Evolutionary conservation across 345 rosid species (phyloP).

Genomic region (Rhodamnia argentea): DNA sequence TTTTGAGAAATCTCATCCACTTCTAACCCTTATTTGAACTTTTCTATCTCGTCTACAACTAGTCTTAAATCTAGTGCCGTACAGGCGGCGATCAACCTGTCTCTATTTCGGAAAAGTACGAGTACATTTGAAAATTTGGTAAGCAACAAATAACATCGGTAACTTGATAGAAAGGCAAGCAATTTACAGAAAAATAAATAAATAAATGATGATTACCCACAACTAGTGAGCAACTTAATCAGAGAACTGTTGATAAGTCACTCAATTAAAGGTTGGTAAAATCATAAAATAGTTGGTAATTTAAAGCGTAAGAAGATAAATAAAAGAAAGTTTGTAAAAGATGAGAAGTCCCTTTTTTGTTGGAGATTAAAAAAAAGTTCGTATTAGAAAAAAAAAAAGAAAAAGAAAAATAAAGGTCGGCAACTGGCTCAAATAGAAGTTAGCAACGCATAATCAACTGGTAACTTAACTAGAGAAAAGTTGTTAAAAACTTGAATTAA

Average conservation of each 20-base stretch:
- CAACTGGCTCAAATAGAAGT: neutral
- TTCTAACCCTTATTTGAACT: too few species aligned
- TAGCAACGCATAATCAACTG: neutral
- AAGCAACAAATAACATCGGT: neutral
- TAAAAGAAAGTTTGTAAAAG: neutral
- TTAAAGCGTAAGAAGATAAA: neutral
- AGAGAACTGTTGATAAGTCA: neutral
- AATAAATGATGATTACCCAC: neutral
- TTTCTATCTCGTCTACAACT: too few species aligned
- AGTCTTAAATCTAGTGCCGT: too few species aligned
- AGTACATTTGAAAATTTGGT: neutral
- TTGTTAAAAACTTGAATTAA: neutral
- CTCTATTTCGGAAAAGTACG: neutral
- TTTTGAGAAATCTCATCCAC: too few species aligned
- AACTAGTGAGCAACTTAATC: neutral
- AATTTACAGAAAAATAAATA: neutral
- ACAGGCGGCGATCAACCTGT: too few species aligned
- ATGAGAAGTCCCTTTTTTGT: neutral
- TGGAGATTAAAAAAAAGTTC: neutral
- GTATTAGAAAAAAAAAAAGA: neutral
- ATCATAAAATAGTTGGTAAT: neutral
- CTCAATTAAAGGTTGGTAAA: neutral
- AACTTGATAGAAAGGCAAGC: neutral
- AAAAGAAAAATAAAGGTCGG: neutral
- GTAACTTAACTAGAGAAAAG: neutral